A percentile compares a stretch with the other conserved stretches of the same genome.
Conservation (phyloP, 495 filamentous ascomycete species). For the Lasiosphaeris hirsuta region DNA sequence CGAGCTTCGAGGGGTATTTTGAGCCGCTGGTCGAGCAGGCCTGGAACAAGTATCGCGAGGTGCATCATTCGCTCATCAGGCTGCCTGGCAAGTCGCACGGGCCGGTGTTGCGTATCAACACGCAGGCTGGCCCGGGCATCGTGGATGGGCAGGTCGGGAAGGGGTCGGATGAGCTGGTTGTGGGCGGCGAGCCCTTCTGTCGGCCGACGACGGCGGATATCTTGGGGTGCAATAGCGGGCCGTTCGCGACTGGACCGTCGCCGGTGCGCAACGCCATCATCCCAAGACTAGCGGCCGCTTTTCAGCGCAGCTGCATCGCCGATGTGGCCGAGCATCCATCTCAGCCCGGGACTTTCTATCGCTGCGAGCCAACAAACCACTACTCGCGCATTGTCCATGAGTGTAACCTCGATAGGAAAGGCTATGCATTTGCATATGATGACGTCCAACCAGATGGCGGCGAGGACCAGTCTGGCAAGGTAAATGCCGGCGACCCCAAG, state of each 20-base stretch:
- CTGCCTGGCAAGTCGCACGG: not conserved
- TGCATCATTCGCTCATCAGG: conserved; percentile 9
- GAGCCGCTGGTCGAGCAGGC: conserved; percentile 61
- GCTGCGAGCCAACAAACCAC: conserved; percentile 61
- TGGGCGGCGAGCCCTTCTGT: conserved; percentile 51
- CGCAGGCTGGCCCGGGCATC: conserved; percentile 36
- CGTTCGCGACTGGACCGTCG: conserved; percentile 57
- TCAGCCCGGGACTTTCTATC: conserved; percentile 51
- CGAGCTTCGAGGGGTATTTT: conserved; percentile 62
- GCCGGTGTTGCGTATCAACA: conserved; percentile 34
- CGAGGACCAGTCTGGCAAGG: conserved; percentile 62
- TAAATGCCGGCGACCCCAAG: conserved; percentile 56
- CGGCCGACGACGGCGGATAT: conserved; percentile 64
- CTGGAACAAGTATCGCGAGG: conserved; percentile 42
- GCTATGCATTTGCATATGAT: conserved; percentile 80
- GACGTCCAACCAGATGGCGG: conserved; percentile 65
- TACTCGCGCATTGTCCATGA: conserved; percentile 68
- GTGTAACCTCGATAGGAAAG: conserved; percentile 60
- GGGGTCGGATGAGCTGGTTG: conserved; percentile 19
- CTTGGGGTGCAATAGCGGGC: conserved; percentile 67
- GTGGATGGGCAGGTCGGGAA: conserved; percentile 24
- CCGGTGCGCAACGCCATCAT: conserved; percentile 59
- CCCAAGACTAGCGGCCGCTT: conserved; percentile 63
- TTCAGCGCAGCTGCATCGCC: conserved; percentile 62
- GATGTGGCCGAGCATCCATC: conserved; percentile 51